Conservation (phyloP, 2,329 filamentous ascomycete genomes). For the Aureobasidium sp. region DNA sequence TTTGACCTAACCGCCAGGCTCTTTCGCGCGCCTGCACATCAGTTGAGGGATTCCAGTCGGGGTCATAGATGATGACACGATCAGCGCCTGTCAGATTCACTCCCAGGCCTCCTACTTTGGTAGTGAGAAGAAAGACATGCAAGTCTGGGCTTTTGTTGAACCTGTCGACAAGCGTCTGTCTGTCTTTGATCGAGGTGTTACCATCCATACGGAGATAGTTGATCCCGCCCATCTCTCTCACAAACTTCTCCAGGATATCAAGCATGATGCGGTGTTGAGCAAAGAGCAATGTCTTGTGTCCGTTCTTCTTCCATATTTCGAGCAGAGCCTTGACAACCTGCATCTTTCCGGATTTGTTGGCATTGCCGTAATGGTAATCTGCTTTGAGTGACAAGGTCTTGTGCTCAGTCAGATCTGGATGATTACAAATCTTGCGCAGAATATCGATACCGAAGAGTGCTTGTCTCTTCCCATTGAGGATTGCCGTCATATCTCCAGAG, state of each 20-base stretch:
- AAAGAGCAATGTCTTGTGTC: constrained; percentile 89
- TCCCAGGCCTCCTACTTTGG: constrained; percentile 88
- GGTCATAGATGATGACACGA: constrained; percentile 95
- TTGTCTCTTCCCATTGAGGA: constrained; percentile 66
- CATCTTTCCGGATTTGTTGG: constrained; percentile 85
- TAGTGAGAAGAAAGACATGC: constrained; percentile 87
- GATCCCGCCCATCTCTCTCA: constrained; percentile 60
- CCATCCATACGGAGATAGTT: constrained; percentile 90
- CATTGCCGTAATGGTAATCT: constrained; percentile 70
- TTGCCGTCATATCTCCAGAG: constrained; percentile 80
- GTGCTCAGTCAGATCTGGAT: constrained; percentile 79
- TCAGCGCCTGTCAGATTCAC: constrained; percentile 93
- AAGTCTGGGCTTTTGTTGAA: constrained; percentile 79
- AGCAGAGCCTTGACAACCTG: constrained; percentile 84
- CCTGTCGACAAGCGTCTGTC: constrained; percentile 84
- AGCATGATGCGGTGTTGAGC: constrained; percentile 93
- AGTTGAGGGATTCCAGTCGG: constrained; percentile 97
- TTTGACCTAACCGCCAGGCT: constrained; percentile 93
- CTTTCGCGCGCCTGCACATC: constrained; percentile 92
- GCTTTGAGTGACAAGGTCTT: constrained; percentile 50
- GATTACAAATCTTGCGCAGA: constrained; percentile 93
- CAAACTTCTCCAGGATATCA: constrained; percentile 81
- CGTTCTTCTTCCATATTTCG: constrained; percentile 82
- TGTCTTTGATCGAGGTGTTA: constrained; percentile 75
- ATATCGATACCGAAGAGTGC: constrained; percentile 86